Base-by-base conservation (phyloP, 352 stramenopile genomes). In the Phytophthora crassamura region DNA sequence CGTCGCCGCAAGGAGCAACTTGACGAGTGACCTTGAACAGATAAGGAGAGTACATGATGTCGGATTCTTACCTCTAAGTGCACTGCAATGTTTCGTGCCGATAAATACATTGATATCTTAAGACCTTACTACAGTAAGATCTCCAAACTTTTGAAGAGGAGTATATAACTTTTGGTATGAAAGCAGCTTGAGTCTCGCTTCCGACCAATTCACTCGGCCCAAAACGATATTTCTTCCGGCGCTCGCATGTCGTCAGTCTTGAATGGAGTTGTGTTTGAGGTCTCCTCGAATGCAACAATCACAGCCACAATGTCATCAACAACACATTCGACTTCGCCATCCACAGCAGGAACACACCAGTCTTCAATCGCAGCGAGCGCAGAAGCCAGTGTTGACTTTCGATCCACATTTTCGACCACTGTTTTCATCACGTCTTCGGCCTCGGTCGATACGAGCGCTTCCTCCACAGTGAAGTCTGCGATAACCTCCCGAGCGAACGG, bases 1-100 rank as follows among this genome's bases (percentile, higher is more conserved):
- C 62, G 68, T 1, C 68, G 68, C 14, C 68, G 68, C 38, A 51
- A 58, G 28, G 64, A 76, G 30, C 43, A 63, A 59, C 20, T 62
- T 33, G 62, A 65, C 28, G 67, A 75, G 10, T 75, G 35, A 61
- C 42, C 40, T 10, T 22, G 20, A 22, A n/a, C 20, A 8, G 20
- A 34, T 15, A 48, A n/a, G 41, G 15, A 4, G 4, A 33, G 18
- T 38, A 12, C 20, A 16, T 12, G 7, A 2, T 16, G 33, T 18
- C n/a, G 22, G 14, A 2, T 39, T 32, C 15, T n/a, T 5, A 39
- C 46, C 42, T 56, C 35, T 57, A 56, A 30, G 35, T 60, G 10
- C 38, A 30, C 35, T 47, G 34, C 55, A 41, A 46, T 16, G 30
- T 39, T 25, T 25, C 22, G 16, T 50, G 46, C 36, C 47, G 47